Evolutionary conservation across 2,329 filamentous ascomycete genomes (phyloP).

Genomic region (Salinomyces thailandicus): DNA sequence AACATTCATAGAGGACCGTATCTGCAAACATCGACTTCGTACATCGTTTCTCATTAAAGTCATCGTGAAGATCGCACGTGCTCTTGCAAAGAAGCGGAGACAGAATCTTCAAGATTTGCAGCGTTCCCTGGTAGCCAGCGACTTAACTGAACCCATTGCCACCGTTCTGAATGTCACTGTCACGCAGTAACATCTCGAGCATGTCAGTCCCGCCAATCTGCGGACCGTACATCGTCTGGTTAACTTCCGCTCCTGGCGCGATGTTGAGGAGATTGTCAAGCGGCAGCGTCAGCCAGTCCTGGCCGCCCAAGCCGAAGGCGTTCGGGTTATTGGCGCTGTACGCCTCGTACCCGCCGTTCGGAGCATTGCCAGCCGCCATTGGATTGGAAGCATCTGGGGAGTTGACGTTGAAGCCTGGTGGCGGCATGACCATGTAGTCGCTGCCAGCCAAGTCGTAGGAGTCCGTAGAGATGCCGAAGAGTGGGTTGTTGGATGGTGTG

Average conservation of each 20-base stretch:
- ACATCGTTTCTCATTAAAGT: no score
- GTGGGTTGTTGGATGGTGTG: constrained; percentile 18
- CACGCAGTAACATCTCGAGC: constrained; percentile 35
- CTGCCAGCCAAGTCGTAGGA: constrained; percentile 35
- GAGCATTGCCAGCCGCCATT: constrained; percentile 21
- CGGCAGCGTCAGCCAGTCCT: constrained; percentile 53
- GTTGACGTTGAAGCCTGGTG: constrained; percentile 30
- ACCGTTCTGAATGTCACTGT: neutral
- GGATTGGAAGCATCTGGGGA: constrained; percentile 14
- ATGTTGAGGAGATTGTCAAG: constrained; percentile 50
- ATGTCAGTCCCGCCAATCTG: constrained; percentile 51
- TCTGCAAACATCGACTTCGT: no score
- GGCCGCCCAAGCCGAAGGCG: constrained; percentile 16
- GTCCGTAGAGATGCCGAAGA: constrained; percentile 36
- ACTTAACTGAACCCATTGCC: neutral
- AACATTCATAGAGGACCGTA: no score
- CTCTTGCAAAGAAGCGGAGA: no score
- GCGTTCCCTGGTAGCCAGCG: no score
- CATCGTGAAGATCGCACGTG: no score
- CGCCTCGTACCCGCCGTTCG: constrained; percentile 13
- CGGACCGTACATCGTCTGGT: constrained; percentile 46
- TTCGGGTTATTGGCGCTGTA: constrained; percentile 12
- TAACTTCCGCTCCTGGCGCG: constrained; percentile 45
- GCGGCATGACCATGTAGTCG: constrained; percentile 38
- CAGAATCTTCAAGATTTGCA: no score